These are phyloP conservation scores for Bretschneidera sinensis DNA, from an alignment of 345 rosid species.

Conservation along the genomic window DNA sequence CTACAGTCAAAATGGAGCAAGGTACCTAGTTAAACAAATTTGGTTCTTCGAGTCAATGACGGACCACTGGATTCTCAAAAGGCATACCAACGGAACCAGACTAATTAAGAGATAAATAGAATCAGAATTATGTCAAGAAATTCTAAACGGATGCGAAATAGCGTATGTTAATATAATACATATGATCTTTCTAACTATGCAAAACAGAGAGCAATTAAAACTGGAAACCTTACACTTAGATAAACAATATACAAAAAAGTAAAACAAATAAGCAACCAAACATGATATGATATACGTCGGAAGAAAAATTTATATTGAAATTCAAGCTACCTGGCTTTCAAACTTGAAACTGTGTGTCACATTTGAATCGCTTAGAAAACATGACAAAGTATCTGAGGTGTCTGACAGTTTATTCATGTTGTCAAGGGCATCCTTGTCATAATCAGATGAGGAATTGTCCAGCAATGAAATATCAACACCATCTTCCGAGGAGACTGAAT, in stretches of 20 bases:
- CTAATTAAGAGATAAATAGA: neutral
- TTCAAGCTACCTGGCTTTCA: constrained; percentile 78
- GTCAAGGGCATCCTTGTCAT: constrained; percentile 36
- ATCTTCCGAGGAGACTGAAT: constrained; percentile 73
- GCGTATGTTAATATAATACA: neutral
- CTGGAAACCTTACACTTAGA: too few species aligned
- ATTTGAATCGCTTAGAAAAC: constrained; percentile 37
- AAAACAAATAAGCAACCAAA: too few species aligned
- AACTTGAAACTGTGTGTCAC: constrained; percentile 62
- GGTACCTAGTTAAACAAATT: neutral
- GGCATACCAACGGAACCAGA: neutral
- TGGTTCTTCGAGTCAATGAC: neutral
- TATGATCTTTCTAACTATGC: neutral
- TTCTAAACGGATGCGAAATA: neutral
- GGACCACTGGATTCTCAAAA: neutral
- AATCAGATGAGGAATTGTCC: constrained; percentile 44
- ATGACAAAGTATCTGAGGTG: constrained; percentile 29
- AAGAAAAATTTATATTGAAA: too few species aligned
- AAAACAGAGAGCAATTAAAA: neutral
- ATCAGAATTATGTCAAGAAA: neutral
- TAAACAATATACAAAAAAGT: too few species aligned
- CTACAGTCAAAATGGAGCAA: constrained; percentile 2
- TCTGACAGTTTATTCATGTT: constrained; percentile 34
- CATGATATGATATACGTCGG: too few species aligned
- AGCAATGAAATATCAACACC: constrained; percentile 69